Evolutionary conservation across 2,329 filamentous ascomycete species (phyloP), one percentile per base, ranked within the genome.

Genomic region (Plenodomus biglobosus): DNA sequence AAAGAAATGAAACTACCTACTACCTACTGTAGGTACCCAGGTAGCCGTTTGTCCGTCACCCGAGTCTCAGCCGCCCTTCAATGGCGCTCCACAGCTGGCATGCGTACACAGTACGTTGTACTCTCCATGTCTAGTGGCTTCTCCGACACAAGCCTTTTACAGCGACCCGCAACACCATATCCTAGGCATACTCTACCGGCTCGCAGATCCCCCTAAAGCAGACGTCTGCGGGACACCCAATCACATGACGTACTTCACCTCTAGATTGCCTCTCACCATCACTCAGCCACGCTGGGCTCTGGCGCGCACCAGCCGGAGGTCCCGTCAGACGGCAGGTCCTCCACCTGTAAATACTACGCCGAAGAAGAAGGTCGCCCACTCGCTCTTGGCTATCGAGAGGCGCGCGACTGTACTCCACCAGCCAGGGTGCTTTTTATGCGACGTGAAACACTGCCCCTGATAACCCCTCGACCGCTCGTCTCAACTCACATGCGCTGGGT

Each of bases 401-500:
- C 47, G 47, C 38, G 36, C 51, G 44, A 51, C 44, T 48, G 41
- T 20, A 46, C 44, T 40, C 42, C 42, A 45, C 50, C 44, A 44
- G 44, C 48, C 48, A 36, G 54, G 46, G 38, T 55, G 50, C 46
- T 43, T 53, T 56, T 59, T 52, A 61, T 62, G 58, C 61, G 51
- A 61, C 58, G 62, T 69, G 66, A 69, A 69, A 69, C 67, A 55
- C 56, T 61, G 59, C 66, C 66, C 67, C 67, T 69, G 62, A 62
- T 59, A 52, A 49, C 40, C 50, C 50, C 62, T 59, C 55, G 56
- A 50, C 53, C 56, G 42, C 42, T 54, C 59, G 62, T 53, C 56
- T 65, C 62, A 64, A 65, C 66, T 63, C 60, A 61, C 57, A 62
- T 61, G 61, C 59, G 50, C 50, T 35, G 46, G 53, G 56, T n/a